Base-by-base conservation (phyloP, 2,329 filamentous ascomycete genomes). In the Fusarium virguliforme region DNA sequence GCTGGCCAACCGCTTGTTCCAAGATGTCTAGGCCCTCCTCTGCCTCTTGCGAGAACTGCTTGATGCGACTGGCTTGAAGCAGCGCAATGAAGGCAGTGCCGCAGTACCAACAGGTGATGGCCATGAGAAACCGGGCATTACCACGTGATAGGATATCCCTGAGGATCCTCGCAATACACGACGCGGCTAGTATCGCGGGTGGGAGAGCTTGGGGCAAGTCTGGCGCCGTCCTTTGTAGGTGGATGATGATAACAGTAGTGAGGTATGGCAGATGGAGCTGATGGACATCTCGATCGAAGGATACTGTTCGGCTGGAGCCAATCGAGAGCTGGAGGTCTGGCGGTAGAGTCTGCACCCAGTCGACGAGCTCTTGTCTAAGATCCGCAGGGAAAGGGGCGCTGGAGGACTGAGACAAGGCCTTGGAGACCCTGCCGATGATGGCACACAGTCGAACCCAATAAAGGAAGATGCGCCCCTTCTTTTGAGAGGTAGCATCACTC, bases 21-120 rank as follows among this genome's bases (percentile, higher is more conserved):
- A 74, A 18, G 6, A 74, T 71, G 1, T 74, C 72, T 0, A 74
- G 4, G 0, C 70, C 60, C 8, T 74, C 72, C 12, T 74, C 69
- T 2, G 72, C 72, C 59, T 74, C 72, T 37, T 73, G 58, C 0
- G 66, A 58, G 10, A 74, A 66, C 5, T 74, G 72, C 1, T 62
- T 51, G 15, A 74, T 74, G 1, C 72, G 59, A 10, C 60, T 72
- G 2, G 81, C 82, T 48, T 84, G 81, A 0, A 84, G 65, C 0
- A 84, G 70, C 0, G 82, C 80, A 13, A 84, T 79, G 26, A 84
- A 81, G 0, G 83, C 82, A 1, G 81, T 82, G 0, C 79, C 79
- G n/a, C 77, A 75, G 51, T 84, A 83, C 83, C 83, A 84, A 38
- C 81, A 82, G 0, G 80, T 80, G 8, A 84, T 83, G 1, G 80